Conservation (phyloP, 345 rosid genomes). For the Eucalyptus cloeziana region DNA sequence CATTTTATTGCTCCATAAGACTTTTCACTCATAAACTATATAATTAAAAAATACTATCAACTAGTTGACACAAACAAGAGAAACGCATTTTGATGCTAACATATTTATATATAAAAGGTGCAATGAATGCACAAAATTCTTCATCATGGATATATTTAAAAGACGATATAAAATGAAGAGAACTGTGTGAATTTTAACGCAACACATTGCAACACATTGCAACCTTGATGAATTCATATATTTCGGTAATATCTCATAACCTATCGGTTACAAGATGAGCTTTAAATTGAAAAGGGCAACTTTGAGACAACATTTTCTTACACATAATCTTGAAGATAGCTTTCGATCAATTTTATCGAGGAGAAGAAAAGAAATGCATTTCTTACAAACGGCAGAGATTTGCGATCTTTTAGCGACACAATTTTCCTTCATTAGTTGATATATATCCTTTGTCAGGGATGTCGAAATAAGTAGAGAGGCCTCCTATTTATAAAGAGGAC, state of each 20-base stretch:
- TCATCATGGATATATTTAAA: not conserved
- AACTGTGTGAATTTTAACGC: not conserved
- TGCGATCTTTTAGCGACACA: not conserved
- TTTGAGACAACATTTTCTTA: not conserved
- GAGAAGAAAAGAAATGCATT: not conserved
- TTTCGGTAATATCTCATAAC: not conserved
- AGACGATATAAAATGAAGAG: not conserved
- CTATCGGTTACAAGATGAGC: too few species aligned
- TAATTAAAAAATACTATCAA: not conserved
- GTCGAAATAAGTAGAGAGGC: not conserved
- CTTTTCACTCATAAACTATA: not conserved
- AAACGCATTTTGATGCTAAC: not conserved
- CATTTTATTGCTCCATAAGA: not conserved
- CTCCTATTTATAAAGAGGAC: not conserved
- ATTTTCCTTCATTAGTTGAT: not conserved
- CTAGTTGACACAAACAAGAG: not conserved
- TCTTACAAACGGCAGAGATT: not conserved
- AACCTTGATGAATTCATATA: not conserved
- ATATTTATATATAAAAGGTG: not conserved
- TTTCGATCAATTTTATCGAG: not conserved
- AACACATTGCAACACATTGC: not conserved
- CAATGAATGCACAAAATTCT: not conserved
- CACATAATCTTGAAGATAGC: not conserved
- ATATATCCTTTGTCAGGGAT: not conserved
- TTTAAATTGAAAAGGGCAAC: not conserved